Conservation (phyloP, 345 rosid genomes). For the Dimocarpus longan region DNA sequence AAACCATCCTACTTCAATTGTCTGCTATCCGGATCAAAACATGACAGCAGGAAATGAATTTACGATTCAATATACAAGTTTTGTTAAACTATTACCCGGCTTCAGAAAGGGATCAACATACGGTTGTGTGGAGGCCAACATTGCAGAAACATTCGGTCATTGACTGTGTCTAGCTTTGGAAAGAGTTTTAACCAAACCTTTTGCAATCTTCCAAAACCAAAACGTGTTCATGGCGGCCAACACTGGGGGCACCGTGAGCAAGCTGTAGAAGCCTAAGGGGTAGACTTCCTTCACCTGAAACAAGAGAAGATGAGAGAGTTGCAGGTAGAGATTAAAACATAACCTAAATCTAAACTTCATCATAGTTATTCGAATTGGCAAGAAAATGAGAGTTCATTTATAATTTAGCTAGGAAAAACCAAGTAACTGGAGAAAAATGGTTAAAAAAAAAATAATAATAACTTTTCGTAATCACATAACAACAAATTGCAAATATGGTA, state of each 20-base stretch:
- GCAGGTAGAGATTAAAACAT: not conserved
- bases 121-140: not conserved
- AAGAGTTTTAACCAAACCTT: constrained; percentile 71
- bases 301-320: not conserved
- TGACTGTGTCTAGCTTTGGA: constrained; percentile 56
- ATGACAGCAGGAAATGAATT: not conserved
- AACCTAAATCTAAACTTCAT: not conserved
- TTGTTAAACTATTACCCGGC: not conserved
- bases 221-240: constrained; percentile 58
- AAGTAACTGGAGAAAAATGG: too few species aligned
- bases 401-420: too few species aligned
- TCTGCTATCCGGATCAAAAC: not conserved
- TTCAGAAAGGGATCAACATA: not conserved
- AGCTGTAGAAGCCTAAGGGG: constrained; percentile 71
- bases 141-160: constrained; percentile 23
- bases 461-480: not conserved
- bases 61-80: not conserved
- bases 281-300: constrained; percentile 67
- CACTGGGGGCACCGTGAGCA: constrained; percentile 51
- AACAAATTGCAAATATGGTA: not conserved
- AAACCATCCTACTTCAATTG: not conserved
- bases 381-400: not conserved
- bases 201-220: constrained; percentile 85
- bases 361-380: not conserved
- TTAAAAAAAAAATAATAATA: too few species aligned